A percentile compares a stretch with the other conserved stretches of the same genome.
Evolutionary conservation across 2,329 filamentous ascomycete genomes (phyloP).

Genomic region (Cladophialophora yegresii): DNA sequence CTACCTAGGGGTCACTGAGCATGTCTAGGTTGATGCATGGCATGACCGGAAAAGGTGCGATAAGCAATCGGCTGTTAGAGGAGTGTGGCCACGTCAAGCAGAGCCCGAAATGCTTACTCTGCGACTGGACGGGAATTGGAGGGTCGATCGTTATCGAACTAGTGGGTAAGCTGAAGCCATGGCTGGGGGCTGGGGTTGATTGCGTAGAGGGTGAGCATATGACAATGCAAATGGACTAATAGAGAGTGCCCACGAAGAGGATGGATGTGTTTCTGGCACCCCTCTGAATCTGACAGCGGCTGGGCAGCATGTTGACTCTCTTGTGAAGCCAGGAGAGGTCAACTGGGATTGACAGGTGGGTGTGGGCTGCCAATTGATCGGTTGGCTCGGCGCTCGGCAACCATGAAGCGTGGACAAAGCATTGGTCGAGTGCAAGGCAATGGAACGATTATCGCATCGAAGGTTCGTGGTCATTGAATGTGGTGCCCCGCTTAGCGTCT

Average conservation of each 20-base stretch:
- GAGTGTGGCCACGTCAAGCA: neutral
- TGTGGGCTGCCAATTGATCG: slow-evolving; percentile 2
- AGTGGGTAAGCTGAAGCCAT: neutral
- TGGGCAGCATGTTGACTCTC: neutral
- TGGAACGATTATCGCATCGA: neutral
- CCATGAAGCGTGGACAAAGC: neutral
- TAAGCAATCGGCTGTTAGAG: slow-evolving; percentile 8
- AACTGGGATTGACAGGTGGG: neutral
- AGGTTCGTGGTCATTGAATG: neutral
- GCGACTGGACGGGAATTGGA: neutral
- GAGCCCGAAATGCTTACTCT: neutral
- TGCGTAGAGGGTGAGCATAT: neutral
- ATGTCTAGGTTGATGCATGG: neutral
- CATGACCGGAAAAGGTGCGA: slow-evolving; percentile 7
- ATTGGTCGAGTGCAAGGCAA: neutral
- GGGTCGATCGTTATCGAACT: slow-evolving; percentile 5
- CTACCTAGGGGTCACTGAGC: neutral
- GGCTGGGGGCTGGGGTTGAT: neutral
- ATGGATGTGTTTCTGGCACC: neutral
- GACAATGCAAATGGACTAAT: neutral
- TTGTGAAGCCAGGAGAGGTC: neutral
- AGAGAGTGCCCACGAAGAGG: neutral
- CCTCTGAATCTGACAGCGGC: neutral
- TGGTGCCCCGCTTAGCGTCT: neutral
- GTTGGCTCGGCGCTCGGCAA: neutral